These are phyloP conservation scores for Mimosa bimucronata DNA, from an alignment of 306 rosid genomes.

Conservation along the genomic window DNA sequence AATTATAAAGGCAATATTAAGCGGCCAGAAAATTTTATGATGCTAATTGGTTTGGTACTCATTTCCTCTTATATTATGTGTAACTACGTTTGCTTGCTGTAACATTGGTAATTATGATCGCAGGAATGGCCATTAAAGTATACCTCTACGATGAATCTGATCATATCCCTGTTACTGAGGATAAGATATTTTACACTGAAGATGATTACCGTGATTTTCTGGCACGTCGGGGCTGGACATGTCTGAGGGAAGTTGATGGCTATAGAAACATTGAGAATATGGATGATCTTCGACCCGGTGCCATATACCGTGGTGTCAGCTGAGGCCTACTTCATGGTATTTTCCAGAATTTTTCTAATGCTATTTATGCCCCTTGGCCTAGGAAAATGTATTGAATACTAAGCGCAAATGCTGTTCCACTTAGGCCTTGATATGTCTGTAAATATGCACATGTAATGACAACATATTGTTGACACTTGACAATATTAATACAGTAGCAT, in stretches of 20 bases:
- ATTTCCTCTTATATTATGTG: constrained; percentile 5
- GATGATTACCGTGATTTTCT: constrained; percentile 86
- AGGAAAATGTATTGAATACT: constrained; percentile 34
- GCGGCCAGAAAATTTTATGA: neutral
- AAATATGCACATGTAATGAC: constrained; percentile 38
- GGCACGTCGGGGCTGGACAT: constrained; percentile 76
- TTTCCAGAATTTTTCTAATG: constrained; percentile 32
- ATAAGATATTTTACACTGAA: constrained; percentile 80
- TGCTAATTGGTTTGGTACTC: neutral
- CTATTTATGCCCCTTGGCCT: constrained; percentile 30
- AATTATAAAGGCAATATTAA: neutral
- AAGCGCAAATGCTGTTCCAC: constrained; percentile 27
- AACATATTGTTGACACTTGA: constrained; percentile 8
- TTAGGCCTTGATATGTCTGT: constrained; percentile 44
- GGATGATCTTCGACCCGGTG: constrained; percentile 94
- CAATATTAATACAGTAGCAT: constrained; percentile 11
- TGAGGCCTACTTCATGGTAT: constrained; percentile 47
- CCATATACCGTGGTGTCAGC: constrained; percentile 77
- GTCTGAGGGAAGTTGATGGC: constrained; percentile 79
- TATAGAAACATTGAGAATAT: constrained; percentile 81
- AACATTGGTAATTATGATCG: constrained; percentile 42
- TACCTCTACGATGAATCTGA: constrained; percentile 86
- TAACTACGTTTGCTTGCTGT: constrained; percentile 10
- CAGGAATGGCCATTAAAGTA: constrained; percentile 84
- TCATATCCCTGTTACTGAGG: constrained; percentile 80